Evolutionary conservation across 2,329 filamentous ascomycete genomes (phyloP), one percentile per base, ranked within the genome.

Genomic region (Xylariaceae sp.): DNA sequence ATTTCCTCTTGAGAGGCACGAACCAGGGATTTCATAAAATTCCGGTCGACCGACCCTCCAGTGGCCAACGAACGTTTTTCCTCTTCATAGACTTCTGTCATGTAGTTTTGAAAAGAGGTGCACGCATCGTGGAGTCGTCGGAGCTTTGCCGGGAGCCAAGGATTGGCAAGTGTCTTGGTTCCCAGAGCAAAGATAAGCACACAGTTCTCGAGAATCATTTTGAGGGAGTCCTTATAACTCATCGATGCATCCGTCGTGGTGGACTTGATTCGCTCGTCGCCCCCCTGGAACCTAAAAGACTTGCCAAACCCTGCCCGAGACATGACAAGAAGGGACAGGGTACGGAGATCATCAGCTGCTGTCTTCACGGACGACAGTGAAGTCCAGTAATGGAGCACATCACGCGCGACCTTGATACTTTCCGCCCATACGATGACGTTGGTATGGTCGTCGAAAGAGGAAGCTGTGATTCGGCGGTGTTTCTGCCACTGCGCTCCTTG

Each of bases 361-460:
- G 43, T 41, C 8, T 34, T 37, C 9, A 50, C 22, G 1, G 38
- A 46, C 2, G 32, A 26, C 12, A 37, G 39, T 1, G 37, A 39
- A 14, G 32, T 24, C 50, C 52, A 55, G 35, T 52, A 54, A 1
- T 24, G 29, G 13, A 46, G 25, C 49, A 55, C 47, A 14, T 47
- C 46, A 2, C 17, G 15, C 7, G 50, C 46, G 7, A 46, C 37
- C 3, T 26, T 6, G 5, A 50, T 15, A 6, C 29, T 42, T 30
- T 55, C 51, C 2, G 13, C 16, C 50, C 52, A 55, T 5, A 48
- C 50, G 3, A 45, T 31, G 6, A 45, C 42, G 32, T 50, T 44
- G 29, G 42, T 49, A 7, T 39, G 39, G 19, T 56, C 49, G 18
- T 44, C 50, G 33, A 55, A 53, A 13, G 39, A 53, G 1, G 30